These are phyloP conservation scores for Gonapodya prolifera DNA, from an alignment of 192 early-diverging fungal genomes.

Conservation along the genomic window DNA sequence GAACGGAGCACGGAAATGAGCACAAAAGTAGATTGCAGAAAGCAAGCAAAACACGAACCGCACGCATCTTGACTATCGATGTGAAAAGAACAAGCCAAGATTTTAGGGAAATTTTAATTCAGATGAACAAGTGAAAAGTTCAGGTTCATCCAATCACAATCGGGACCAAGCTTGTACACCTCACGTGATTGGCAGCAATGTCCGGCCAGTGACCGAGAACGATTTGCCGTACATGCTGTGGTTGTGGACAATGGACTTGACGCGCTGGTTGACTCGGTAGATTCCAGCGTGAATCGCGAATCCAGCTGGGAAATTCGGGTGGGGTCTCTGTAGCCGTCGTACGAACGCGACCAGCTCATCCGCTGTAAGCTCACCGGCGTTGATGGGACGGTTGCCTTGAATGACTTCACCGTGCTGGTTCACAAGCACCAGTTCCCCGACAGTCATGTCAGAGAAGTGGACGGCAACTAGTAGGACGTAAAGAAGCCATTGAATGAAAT, in stretches of 20 bases:
- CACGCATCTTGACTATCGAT: constrained; percentile 34
- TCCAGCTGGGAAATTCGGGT: constrained; percentile 17
- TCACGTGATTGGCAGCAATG: constrained; percentile 30
- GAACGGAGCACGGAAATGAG: background rate
- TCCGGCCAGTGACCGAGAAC: constrained; percentile 30
- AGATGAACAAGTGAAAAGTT: background rate
- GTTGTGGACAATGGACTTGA: constrained; percentile 37
- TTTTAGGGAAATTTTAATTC: too few relatives aligned
- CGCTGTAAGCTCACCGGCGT: constrained; percentile 17
- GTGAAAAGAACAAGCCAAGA: too few relatives aligned
- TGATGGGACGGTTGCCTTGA: constrained; percentile 29
- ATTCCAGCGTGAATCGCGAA: constrained; percentile 50
- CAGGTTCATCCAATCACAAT: too few relatives aligned
- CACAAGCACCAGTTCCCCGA: constrained; percentile 40
- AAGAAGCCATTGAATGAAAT: too few relatives aligned
- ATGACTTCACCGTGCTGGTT: constrained; percentile 37
- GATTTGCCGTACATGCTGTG: constrained; percentile 49
- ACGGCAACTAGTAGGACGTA: too few relatives aligned
- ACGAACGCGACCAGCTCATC: background rate
- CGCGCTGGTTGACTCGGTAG: constrained; percentile 22
- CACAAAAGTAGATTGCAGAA: too few relatives aligned
- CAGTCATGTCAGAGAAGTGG: constrained; percentile 36
- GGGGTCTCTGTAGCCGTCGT: background rate
- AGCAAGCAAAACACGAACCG: constrained; percentile 1
- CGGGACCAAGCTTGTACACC: background rate